Conservation (phyloP, 2,329 filamentous ascomycete genomes). For the Chaetomiaceae sp. region DNA sequence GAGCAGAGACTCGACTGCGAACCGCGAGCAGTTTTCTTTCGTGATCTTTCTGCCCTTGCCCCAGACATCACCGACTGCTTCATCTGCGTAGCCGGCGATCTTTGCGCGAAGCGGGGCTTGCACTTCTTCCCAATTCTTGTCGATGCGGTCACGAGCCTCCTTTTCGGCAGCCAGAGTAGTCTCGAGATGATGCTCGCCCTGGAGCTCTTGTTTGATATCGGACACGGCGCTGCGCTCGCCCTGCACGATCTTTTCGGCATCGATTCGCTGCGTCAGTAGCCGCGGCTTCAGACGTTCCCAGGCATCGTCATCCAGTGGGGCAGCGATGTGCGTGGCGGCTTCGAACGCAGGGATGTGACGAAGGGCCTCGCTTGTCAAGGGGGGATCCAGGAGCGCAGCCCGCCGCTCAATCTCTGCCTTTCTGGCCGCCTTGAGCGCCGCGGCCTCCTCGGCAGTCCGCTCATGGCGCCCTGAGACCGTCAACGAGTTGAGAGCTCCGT, state of each 20-base stretch:
- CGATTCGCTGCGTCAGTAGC: constrained; percentile 60
- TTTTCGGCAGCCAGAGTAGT: constrained; percentile 34
- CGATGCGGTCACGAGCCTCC: constrained; percentile 54
- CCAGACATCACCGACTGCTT: constrained; percentile 65
- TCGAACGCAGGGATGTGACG: constrained; percentile 70
- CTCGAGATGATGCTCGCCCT: constrained; percentile 21
- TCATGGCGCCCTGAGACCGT: constrained; percentile 34
- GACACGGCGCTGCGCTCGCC: constrained; percentile 34
- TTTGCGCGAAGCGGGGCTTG: constrained; percentile 64
- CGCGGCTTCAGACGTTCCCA: constrained; percentile 67
- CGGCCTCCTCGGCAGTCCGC: constrained; percentile 58
- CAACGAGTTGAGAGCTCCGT: background rate
- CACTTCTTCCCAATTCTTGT: constrained; percentile 66
- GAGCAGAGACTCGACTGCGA: constrained; percentile 68
- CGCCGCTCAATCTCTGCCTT: constrained; percentile 68
- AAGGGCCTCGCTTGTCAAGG: constrained; percentile 58
- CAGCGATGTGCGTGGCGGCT: constrained; percentile 65
- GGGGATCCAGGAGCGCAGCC: constrained; percentile 61
- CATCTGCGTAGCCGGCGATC: constrained; percentile 64
- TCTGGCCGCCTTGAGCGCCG: constrained; percentile 59
- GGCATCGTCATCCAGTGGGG: constrained; percentile 62
- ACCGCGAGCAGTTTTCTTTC: constrained; percentile 59
- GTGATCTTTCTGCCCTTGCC: constrained; percentile 58
- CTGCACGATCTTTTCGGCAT: constrained; percentile 59
- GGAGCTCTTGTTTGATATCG: constrained; percentile 14